Evolutionary conservation across 768 basidiomycete genomes (phyloP), one percentile per base, ranked within the genome.

Genomic region (Termitomyces sp.): DNA sequence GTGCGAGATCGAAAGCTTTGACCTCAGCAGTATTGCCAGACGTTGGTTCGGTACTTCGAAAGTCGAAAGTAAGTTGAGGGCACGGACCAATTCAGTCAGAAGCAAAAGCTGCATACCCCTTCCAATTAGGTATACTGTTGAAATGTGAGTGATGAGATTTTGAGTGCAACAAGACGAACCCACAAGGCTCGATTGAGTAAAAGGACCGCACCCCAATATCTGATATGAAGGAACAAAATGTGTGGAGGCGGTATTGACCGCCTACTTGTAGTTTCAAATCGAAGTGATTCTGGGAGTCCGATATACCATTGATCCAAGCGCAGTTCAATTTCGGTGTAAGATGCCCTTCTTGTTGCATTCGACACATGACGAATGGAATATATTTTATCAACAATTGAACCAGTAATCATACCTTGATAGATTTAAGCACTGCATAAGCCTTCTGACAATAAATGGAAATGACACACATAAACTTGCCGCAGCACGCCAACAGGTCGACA

Each of bases 131-230:
- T 69, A 91, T 85, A 64, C 89, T 90, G 59, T 35, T 59, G 9
- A 50, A 61, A 48, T 40, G 44, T 59, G 55, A 61, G 36, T 67
- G 20, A 55, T 28, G 4, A 18, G 36, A 47, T 49, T 49, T 48
- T 7, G n/a, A 16, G 49, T 57, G 28, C 10, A 61, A 40, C 40
- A 51, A 46, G 18, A 26, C 12, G 16, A 28, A 79, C 90, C 79
- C 70, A 91, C 90, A 91, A 93, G 16, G 88, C 89, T 54, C 91
- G 81, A 70, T 92, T 82, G 41, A 92, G 76, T 40, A 93, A 74
- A 13, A 93, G 75, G 5, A 92, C 85, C 18, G 88, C 79, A 7
- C 82, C 84, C 83, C 88, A 89, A 68, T 93, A 92, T 62, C 88
- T 79, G 57, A 89, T 78, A 64, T 93, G 88, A 44, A 92, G 73